Conservation (phyloP, 73 alveolate genomes). For the Effrenium voratum region DNA sequence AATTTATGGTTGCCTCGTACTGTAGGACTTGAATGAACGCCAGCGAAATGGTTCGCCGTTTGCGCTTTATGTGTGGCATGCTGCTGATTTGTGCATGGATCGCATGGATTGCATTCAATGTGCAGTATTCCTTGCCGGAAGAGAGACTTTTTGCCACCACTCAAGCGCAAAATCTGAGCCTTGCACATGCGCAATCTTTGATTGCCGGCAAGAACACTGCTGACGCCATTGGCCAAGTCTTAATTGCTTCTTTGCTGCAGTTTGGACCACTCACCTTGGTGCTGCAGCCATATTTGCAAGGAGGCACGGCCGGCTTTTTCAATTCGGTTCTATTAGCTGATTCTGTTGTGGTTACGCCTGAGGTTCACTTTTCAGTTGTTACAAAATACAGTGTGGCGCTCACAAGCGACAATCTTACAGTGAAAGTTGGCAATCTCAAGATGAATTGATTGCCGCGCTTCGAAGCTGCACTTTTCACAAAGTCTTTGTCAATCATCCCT, state of each 20-base stretch:
- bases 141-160: no score
- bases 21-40: no score
- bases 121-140: no score
- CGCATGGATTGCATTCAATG: no score
- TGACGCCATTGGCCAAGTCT: background rate
- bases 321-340: background rate
- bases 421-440: background rate
- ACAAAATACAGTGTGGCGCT: background rate
- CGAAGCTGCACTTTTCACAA: background rate
- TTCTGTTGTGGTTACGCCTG: background rate
- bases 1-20: no score
- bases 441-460: background rate
- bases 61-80: no score
- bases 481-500: background rate
- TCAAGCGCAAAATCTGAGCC: no score
- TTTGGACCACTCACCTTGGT: background rate
- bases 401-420: background rate
- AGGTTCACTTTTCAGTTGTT: background rate
- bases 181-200: no score
- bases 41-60: no score
- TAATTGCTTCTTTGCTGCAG: background rate
- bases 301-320: background rate
- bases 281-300: background rate
- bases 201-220: no score
- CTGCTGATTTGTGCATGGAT: no score